A percentile compares a stretch with the other conserved stretches of the same genome.
Evolutionary conservation across 805 yeast species (phyloP).

Genomic region (Huiozyma sinensis): DNA sequence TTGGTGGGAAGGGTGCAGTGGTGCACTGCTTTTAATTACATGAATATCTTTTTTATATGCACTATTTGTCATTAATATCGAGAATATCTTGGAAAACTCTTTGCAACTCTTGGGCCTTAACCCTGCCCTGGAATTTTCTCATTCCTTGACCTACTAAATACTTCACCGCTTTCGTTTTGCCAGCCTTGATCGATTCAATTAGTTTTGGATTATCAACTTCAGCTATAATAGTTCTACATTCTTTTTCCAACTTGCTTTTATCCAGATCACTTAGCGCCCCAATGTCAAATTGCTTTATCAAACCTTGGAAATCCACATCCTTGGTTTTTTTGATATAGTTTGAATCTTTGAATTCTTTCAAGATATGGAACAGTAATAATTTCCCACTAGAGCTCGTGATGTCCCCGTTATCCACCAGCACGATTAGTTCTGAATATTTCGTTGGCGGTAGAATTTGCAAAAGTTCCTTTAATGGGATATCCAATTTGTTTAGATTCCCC

Average conservation of each 20-base stretch:
- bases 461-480: conserved; percentile 26
- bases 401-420: conserved; percentile 34
- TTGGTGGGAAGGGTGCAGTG: too few relatives aligned
- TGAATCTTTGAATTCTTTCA: conserved; percentile 37
- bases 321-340: conserved; percentile 1
- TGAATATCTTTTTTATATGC: background rate
- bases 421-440: conserved; percentile 45
- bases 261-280: conserved; percentile 26
- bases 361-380: conserved; percentile 48
- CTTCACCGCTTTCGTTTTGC: conserved; percentile 58
- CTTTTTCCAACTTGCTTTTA: conserved; percentile 25
- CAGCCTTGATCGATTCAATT: conserved; percentile 44
- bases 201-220: conserved; percentile 37
- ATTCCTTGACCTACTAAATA: conserved; percentile 77
- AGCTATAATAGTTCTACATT: conserved; percentile 37
- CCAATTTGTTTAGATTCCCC: conserved; percentile 53
- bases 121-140: conserved; percentile 61
- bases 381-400: conserved; percentile 64
- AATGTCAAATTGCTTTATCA: conserved; percentile 49
- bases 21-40: background rate
- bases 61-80: conserved; percentile 7
- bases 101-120: conserved; percentile 29
- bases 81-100: conserved; percentile 24
- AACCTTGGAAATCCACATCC: conserved; percentile 24
- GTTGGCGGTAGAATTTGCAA: conserved; percentile 29